Conservation (phyloP, 1,284 basidiomycete species). For the Boletus sp. region DNA sequence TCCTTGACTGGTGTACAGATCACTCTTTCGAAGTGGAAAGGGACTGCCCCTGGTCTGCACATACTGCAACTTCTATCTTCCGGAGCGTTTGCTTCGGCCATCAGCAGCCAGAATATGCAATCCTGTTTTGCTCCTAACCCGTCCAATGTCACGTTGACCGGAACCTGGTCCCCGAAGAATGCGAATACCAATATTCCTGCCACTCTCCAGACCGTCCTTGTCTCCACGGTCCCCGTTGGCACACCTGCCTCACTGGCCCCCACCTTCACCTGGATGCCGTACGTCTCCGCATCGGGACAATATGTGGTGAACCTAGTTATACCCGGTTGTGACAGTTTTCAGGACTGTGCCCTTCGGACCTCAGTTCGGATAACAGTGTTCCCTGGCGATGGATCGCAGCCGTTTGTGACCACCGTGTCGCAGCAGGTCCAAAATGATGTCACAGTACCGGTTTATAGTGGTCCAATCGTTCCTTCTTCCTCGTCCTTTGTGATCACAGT, state of each 20-base stretch:
- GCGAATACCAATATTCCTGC: conserved; percentile 73
- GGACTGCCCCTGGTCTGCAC: conserved; percentile 79
- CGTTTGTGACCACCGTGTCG: conserved; percentile 65
- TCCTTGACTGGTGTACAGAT: conserved; percentile 82
- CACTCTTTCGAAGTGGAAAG: conserved; percentile 73
- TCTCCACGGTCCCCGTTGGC: conserved; percentile 64
- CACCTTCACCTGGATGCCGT: conserved; percentile 85
- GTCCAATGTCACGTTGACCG: conserved; percentile 61
- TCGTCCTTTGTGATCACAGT: conserved; percentile 73
- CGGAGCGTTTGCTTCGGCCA: conserved; percentile 80
- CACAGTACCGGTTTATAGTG: conserved; percentile 69
- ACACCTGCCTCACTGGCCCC: conserved; percentile 60
- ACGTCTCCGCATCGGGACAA: conserved; percentile 81
- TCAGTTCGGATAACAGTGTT: conserved; percentile 82
- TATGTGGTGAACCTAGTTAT: conserved; percentile 85
- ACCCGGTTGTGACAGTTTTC: conserved; percentile 80
- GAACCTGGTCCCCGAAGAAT: conserved; percentile 63
- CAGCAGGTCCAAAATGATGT: conserved; percentile 72
- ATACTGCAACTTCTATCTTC: conserved; percentile 87
- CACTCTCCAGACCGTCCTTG: conserved; percentile 73
- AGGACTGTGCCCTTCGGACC: conserved; percentile 80
- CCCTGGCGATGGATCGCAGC: conserved; percentile 63
- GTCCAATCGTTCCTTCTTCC: conserved; percentile 73
- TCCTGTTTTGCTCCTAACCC: conserved; percentile 75
- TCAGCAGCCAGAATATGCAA: conserved; percentile 53